Evolutionary conservation across 345 rosid genomes (phyloP).

Genomic region (Durio zibethinus): DNA sequence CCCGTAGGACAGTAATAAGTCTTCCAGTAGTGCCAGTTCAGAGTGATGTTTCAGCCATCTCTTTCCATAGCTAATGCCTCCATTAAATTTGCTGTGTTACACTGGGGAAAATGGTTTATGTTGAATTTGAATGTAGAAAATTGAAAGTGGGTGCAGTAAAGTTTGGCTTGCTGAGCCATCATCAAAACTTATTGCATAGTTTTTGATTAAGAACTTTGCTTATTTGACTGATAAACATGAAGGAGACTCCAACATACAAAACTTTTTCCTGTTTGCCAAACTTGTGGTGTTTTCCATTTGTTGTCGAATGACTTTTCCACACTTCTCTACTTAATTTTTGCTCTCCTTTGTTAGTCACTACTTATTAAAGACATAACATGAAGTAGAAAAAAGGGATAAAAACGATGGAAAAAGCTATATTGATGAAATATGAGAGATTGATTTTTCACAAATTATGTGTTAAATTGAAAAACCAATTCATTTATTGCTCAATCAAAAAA

Average conservation of each 20-base stretch:
- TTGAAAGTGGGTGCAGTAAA: background rate
- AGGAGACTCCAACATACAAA: background rate
- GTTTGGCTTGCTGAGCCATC: background rate
- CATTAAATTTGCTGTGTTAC: background rate
- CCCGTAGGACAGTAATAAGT: background rate
- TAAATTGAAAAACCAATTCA: no score
- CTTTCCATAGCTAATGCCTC: background rate
- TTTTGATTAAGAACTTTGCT: slow-evolving; percentile 1
- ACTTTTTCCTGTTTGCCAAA: background rate
- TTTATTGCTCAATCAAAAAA: no score
- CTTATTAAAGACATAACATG: no score
- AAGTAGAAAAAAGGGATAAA: no score
- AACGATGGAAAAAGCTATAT: no score
- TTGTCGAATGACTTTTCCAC: background rate
- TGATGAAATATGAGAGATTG: no score
- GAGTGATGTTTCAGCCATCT: background rate
- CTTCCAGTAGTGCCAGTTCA: background rate
- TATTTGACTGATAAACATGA: slow-evolving; percentile 7
- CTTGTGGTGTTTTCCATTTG: background rate
- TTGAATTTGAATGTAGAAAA: background rate
- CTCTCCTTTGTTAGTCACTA: background rate
- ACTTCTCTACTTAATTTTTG: background rate
- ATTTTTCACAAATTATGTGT: no score
- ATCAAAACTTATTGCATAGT: background rate
- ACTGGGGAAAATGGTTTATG: background rate